These are phyloP conservation scores for Ganoderma leucocontextum DNA, from an alignment of 1,284 basidiomycete species.

Conservation along the genomic window DNA sequence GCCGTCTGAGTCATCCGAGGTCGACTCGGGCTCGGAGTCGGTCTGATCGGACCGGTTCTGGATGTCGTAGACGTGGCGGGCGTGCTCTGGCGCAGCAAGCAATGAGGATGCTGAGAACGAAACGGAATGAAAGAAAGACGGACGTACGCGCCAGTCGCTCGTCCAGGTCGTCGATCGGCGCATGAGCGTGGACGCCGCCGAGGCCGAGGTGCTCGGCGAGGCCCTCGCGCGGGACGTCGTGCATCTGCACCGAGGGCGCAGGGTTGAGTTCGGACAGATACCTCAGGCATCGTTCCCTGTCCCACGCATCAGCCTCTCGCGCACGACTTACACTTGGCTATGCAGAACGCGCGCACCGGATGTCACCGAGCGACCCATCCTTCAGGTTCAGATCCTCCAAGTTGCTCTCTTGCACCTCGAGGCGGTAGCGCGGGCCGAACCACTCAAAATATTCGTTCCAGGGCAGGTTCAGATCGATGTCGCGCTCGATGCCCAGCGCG, in stretches of 20 bases:
- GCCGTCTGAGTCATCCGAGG: conserved; percentile 52
- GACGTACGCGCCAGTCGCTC: conserved; percentile 72
- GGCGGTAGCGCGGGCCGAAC: conserved; percentile 95
- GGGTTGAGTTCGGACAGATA: conserved; percentile 81
- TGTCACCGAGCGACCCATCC: conserved; percentile 83
- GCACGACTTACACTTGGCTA: not conserved
- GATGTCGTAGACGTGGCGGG: conserved; percentile 67
- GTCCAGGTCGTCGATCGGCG: conserved; percentile 67
- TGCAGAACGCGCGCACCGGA: conserved; percentile 62
- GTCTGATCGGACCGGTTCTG: conserved; percentile 58
- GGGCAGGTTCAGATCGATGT: conserved; percentile 85
- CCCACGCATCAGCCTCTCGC: not conserved
- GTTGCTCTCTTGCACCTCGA: conserved; percentile 92
- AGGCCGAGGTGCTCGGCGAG: conserved; percentile 71
- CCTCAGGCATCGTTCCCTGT: conserved; percentile 53
- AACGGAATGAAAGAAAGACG: not conserved
- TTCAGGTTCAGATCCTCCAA: conserved; percentile 94
- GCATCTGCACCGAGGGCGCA: conserved; percentile 90
- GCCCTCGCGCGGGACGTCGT: conserved; percentile 79
- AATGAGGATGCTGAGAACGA: not conserved
- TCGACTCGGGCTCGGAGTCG: conserved; percentile 51
- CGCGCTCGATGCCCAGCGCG: conserved; percentile 83
- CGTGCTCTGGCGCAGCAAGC: conserved; percentile 56
- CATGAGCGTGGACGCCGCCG: conserved; percentile 51
- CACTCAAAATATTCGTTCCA: conserved; percentile 99